phyloP scores from a whole-genome alignment of 2,329 filamentous ascomycete genomes.

The Trichophyton mentagrophytes region DNA sequence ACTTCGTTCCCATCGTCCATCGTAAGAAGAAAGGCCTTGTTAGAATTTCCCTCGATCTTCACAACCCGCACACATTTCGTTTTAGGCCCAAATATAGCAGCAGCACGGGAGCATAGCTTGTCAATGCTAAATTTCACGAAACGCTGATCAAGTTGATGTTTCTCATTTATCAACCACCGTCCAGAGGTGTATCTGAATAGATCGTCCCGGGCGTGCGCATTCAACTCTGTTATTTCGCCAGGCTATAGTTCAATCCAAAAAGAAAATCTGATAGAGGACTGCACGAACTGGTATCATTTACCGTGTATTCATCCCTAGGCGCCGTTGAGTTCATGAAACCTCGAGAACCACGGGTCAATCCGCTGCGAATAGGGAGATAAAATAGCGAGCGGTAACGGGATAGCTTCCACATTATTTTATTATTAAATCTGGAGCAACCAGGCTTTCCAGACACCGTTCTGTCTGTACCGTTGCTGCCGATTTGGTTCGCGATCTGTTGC shows the following conservation, averaged over 20 bases:
- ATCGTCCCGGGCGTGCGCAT: neutral
- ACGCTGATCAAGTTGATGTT: conserved; percentile 18
- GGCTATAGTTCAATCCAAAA: neutral
- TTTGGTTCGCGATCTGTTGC: neutral
- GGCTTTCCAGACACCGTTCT: neutral
- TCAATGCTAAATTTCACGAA: conserved; percentile 23
- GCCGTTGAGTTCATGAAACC: neutral
- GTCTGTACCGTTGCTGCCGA: neutral
- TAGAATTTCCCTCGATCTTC: conserved; percentile 22
- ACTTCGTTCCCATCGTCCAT: conserved; percentile 10
- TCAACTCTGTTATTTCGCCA: neutral
- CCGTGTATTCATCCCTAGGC: neutral
- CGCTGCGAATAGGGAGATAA: neutral
- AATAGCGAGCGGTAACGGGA: neutral
- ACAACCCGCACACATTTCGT: conserved; percentile 12
- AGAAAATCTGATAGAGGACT: neutral
- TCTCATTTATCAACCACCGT: conserved; percentile 23
- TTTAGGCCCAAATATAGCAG: neutral
- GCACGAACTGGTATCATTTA: neutral
- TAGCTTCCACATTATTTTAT: neutral
- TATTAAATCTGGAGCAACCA: neutral
- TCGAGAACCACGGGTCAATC: neutral
- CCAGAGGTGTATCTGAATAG: conserved; percentile 19
- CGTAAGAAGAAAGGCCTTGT: conserved; percentile 18
- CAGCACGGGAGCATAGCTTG: conserved; percentile 14